Evolutionary conservation across 78 protist genomes (phyloP), one percentile per base, ranked within the genome.

Genomic region (Isochrysis galbana): DNA sequence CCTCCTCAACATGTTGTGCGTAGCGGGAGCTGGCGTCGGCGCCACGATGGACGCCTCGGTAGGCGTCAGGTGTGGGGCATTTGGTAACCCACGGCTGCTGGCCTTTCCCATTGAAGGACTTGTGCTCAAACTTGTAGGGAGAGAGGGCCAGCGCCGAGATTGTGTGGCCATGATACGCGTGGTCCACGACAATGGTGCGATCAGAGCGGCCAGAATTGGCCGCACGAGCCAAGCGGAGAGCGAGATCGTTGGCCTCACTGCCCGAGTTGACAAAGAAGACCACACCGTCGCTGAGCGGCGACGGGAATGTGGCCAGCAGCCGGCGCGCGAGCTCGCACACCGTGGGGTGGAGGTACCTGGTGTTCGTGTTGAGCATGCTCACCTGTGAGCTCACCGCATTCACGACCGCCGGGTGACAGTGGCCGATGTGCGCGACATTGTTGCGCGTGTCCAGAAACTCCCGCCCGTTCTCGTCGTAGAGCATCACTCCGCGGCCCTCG

Each of bases 161-260:
- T 5, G 94, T 86, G 87, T 93, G 88, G 61, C 98, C 98, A 84
- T 97, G 98, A 94, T 97, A 96, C 36, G 93, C 97, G 72, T 80
- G 88, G 29, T 42, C 88, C 41, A 80, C 88, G 55, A 44, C 88
- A 23, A 80, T 3, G 26, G 10, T 88, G 23, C 77, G 70, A 90
- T 1, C 0, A 2, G 61, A 47, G 54, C 17, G 87, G 45, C 34
- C 97, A 95, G 95, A 90, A 42, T 29, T 34, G 14, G 17, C 14
- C 34, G 45, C 61, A 32, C 96, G 78, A 2, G 97, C 98, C 70
- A 97, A 55, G 69, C 94, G 95, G 34, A 95, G 61, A 2, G 98
- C 98, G 46, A 97, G 93, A 44, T 97, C 98, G 93, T 96, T 96
- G 34, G 98, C 98, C 91, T 97, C 98, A 0, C 94, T 55, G 44